A percentile compares a stretch with the other conserved stretches of the same genome.
Evolutionary conservation across 257 asterid genomes (phyloP).

Genomic region (Penstemon davidsonii): DNA sequence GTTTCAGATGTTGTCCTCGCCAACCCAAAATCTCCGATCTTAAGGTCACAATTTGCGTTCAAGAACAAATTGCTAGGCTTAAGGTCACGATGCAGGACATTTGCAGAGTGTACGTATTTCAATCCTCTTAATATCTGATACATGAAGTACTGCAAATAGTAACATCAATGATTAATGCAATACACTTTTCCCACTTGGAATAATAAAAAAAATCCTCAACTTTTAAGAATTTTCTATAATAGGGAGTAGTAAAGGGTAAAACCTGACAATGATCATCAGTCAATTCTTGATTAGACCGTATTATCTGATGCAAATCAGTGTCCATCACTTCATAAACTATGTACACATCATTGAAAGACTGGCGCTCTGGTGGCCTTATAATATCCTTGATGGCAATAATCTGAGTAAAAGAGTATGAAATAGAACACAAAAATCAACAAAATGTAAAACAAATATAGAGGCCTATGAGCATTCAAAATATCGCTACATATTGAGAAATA

Average conservation of each 20-base stretch:
- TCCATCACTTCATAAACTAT: conserved; percentile 82
- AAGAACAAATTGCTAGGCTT: conserved; percentile 83
- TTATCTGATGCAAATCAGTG: conserved; percentile 89
- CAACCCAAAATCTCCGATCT: conserved; percentile 85
- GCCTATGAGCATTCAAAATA: not conserved
- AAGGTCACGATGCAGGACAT: conserved; percentile 85
- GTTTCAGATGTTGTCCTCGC: conserved; percentile 88
- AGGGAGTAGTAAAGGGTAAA: conserved; percentile 1
- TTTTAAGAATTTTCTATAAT: not conserved
- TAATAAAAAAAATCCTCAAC: too few species aligned
- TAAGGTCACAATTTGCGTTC: conserved; percentile 80
- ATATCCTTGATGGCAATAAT: conserved; percentile 77
- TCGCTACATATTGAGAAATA: not conserved
- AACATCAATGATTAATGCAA: conserved; percentile 4
- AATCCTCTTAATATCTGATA: conserved; percentile 82
- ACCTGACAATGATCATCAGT: conserved; percentile 90
- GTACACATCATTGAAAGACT: conserved; percentile 75
- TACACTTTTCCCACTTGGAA: too few species aligned
- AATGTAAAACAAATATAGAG: not conserved
- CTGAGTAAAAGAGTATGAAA: conserved; percentile 39
- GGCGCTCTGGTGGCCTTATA: conserved; percentile 69
- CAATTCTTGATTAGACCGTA: conserved; percentile 70
- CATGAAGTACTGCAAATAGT: conserved; percentile 68
- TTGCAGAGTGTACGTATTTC: conserved; percentile 85
- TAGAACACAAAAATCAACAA: not conserved